Percentiles rank a stretch among this genome's conserved stretches.
These are phyloP conservation scores for Orbilia javanica DNA, from an alignment of 2,329 filamentous ascomycete genomes.

Conservation along the genomic window DNA sequence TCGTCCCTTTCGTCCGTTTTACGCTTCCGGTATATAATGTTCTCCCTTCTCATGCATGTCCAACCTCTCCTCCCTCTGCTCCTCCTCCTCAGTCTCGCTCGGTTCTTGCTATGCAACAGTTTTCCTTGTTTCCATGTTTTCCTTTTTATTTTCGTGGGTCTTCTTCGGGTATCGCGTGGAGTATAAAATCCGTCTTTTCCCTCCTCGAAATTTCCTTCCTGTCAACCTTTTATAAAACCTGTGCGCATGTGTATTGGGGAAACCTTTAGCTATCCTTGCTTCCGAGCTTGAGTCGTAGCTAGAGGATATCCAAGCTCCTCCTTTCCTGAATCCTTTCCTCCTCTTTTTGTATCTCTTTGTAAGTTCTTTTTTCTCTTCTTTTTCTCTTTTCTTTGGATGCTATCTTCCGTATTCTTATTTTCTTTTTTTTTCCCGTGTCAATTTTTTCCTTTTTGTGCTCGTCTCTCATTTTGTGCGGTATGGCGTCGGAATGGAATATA, in stretches of 20 bases:
- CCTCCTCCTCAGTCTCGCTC: slow-evolving; percentile 8
- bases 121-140: slow-evolving; percentile 8
- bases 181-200: slow-evolving; percentile 58
- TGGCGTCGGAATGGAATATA: slow-evolving; percentile 57
- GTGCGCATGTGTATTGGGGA: slow-evolving; percentile 19
- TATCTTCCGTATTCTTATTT: slow-evolving; percentile 22
- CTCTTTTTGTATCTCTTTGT: not conserved
- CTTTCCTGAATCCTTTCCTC: not conserved
- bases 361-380: slow-evolving; percentile 12
- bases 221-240: slow-evolving; percentile 43
- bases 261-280: not conserved
- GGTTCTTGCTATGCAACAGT: slow-evolving; percentile 24
- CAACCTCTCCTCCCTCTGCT: slow-evolving; percentile 11
- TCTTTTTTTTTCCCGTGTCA: not conserved
- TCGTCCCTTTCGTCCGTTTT: slow-evolving; percentile 2
- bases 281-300: not conserved
- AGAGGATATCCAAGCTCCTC: not conserved
- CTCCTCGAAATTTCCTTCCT: slow-evolving; percentile 20
- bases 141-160: slow-evolving; percentile 39
- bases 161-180: slow-evolving; percentile 56
- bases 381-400: slow-evolving; percentile 35
- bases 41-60: slow-evolving; percentile 30
- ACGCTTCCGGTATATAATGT: slow-evolving; percentile 46
- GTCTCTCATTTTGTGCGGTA: slow-evolving; percentile 57
- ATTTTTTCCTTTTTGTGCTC: slow-evolving; percentile 22